A percentile compares a stretch with the other conserved stretches of the same genome.
phyloP scores from a whole-genome alignment of 108 stramenopile species.

The Skeletonema tropicum region DNA sequence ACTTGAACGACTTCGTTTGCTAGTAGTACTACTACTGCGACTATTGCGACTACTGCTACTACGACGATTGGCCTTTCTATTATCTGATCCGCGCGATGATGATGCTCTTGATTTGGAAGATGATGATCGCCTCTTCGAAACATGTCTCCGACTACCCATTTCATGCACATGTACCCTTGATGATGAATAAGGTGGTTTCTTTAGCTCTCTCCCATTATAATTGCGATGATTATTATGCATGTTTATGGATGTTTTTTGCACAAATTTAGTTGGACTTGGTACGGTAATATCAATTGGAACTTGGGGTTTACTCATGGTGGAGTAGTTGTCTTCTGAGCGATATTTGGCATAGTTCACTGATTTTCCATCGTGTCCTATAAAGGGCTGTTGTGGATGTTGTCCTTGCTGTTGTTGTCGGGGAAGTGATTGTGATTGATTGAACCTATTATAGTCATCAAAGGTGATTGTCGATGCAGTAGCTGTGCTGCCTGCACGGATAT shows the following conservation, averaged over 20 bases:
- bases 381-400: neutral
- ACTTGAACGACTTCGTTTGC: neutral
- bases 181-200: neutral
- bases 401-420: neutral
- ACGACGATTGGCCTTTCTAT: neutral
- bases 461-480: neutral
- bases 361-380: neutral
- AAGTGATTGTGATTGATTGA: neutral
- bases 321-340: neutral
- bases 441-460: neutral
- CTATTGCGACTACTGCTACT: neutral
- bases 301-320: slow-evolving; percentile 1
- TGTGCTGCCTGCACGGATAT: neutral
- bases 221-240: neutral
- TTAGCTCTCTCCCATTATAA: neutral
- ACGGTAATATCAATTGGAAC: neutral
- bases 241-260: neutral
- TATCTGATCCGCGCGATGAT: neutral
- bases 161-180: neutral
- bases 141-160: neutral
- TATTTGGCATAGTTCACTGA: neutral
- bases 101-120: neutral
- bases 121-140: neutral
- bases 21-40: neutral
- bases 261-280: neutral